Base-by-base conservation (phyloP, 2,329 filamentous ascomycete genomes). In the Talaromyces sp. region DNA sequence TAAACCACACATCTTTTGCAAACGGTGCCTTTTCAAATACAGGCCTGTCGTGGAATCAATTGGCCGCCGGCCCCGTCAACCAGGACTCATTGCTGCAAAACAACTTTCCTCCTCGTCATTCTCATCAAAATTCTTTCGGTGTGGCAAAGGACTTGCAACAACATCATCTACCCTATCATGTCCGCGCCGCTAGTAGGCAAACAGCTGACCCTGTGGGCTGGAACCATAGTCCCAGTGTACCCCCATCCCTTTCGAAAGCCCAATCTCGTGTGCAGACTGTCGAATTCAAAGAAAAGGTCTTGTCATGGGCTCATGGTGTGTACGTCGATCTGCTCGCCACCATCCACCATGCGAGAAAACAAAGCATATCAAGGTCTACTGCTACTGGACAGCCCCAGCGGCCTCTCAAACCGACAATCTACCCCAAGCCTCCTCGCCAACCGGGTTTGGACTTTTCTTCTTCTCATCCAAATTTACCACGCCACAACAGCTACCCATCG, bases 311-410 rank as follows among this genome's bases (percentile, higher is more conserved):
- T n/a, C 88, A 92, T 71, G 82, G 82, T 66, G 84, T 88, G 34
- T 93, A 93, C 73, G 80, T 89, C 55, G 87, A 91, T 65, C 81
- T 94, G 7, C 77, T 93, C 3, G 77, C 85, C 9, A 86, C 85
- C 65, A 79, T 90, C 6, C 86, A 89, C 64, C 82, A 85, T 58
- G 80, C 77, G 42, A 74, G 75, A 63, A 75, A 76, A 59, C 75
- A 75, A 58, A 76, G 73, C 47, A 64, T 79, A 23, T 87, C 85
- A 61, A 87, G 79, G 64, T 68, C 66, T 62, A 72, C 65, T 60
- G 65, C 69, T 28, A 73, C 81, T 61, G 68, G 71, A 8, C 76
- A 79, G 60, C 76, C 75, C 28, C 75, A 78, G 27, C 78, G 79
- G 44, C 70, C 78, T 14, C 64, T 77, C 28, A 82, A 85, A 66